Conservation (phyloP, 306 rosid genomes). For the Vigna reflexopilosa region DNA sequence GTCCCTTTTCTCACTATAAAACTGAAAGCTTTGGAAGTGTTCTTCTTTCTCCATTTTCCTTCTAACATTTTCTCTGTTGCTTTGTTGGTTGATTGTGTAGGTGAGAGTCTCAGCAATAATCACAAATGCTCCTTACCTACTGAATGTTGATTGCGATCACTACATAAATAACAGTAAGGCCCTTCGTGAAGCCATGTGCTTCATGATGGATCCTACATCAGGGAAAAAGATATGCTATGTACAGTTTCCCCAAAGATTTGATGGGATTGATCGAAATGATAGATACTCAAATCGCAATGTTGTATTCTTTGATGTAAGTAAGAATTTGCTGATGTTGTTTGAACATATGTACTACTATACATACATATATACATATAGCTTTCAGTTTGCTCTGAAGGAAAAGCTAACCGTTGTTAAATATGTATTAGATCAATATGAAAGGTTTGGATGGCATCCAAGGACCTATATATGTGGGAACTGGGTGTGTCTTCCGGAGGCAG, state of each 20-base stretch:
- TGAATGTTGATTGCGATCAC: slow-evolving; percentile 97
- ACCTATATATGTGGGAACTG: slow-evolving; percentile 95
- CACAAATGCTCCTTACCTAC: slow-evolving; percentile 87
- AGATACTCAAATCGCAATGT: slow-evolving; percentile 95
- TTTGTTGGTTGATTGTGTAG: slow-evolving; percentile 52
- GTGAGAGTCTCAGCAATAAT: slow-evolving; percentile 87
- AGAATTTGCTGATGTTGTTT: slow-evolving; percentile 21
- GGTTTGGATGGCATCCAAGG: slow-evolving; percentile 98
- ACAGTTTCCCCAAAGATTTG: slow-evolving; percentile 95
- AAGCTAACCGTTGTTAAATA: slow-evolving; percentile 40
- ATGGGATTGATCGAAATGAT: slow-evolving; percentile 90
- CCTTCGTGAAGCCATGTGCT: slow-evolving; percentile 95
- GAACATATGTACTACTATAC: not conserved
- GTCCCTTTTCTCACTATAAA: slow-evolving; percentile 12
- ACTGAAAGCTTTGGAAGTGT: not conserved
- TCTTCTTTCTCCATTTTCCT: slow-evolving; percentile 16
- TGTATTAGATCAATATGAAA: slow-evolving; percentile 85
- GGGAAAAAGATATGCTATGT: slow-evolving; percentile 89
- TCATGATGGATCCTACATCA: slow-evolving; percentile 94
- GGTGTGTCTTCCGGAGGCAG: slow-evolving; percentile 94
- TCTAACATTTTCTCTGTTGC: not conserved
- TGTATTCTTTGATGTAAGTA: slow-evolving; percentile 91
- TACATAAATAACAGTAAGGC: slow-evolving; percentile 95
- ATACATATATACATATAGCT: not conserved
- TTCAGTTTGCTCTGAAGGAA: not conserved